These are phyloP conservation scores for Speleostelium caveatum DNA, from an alignment of 78 protist species.

Conservation along the genomic window DNA sequence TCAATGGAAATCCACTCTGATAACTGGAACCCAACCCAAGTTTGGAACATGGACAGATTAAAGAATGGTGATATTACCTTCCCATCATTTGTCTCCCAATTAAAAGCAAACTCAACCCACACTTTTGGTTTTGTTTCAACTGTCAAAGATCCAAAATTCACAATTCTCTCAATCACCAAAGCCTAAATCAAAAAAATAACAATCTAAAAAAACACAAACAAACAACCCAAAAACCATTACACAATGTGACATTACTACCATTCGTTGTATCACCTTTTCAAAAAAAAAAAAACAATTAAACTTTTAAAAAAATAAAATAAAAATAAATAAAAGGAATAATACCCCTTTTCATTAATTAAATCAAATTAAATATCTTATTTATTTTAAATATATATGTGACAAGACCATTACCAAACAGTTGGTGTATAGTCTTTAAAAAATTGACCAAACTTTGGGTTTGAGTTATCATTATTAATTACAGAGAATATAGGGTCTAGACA, in stretches of 20 bases:
- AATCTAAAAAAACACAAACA: not conserved
- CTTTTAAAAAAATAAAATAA: too few relatives aligned
- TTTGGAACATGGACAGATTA: constrained; percentile 6
- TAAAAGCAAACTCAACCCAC: not conserved
- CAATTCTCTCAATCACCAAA: not conserved
- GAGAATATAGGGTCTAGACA: too few relatives aligned
- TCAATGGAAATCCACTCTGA: not conserved
- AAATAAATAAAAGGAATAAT: too few relatives aligned
- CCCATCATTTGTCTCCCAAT: constrained; percentile 1
- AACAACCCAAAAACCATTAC: not conserved
- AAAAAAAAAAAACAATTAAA: too few relatives aligned
- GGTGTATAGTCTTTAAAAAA: not conserved
- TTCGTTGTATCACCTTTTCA: not conserved
- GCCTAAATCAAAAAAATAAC: not conserved
- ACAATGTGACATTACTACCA: too few relatives aligned
- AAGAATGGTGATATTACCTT: not conserved
- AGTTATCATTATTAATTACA: too few relatives aligned
- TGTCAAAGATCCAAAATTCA: not conserved
- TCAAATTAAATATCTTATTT: not conserved
- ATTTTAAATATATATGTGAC: too few relatives aligned
- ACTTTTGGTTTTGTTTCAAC: constrained; percentile 45
- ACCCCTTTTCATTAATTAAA: not conserved
- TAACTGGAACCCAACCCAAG: constrained; percentile 31
- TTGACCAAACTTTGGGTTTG: too few relatives aligned
- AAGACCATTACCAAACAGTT: not conserved